phyloP scores from a whole-genome alignment of 2,329 filamentous ascomycete genomes.

The Bertia moriformis region DNA sequence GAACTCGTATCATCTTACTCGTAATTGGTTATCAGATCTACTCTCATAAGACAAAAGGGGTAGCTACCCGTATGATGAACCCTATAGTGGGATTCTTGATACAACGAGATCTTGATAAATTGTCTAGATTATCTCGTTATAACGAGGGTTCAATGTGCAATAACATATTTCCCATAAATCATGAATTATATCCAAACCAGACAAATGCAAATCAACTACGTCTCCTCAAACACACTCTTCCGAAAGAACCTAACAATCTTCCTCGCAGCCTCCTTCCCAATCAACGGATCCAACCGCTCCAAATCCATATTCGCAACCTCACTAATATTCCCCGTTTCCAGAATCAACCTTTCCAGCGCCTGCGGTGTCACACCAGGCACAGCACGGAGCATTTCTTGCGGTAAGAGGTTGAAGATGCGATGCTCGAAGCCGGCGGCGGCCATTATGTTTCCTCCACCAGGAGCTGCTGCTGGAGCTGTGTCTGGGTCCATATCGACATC shows the following conservation, averaged over 20 bases:
- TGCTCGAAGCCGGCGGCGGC: conserved; percentile 11
- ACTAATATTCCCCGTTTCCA: conserved; percentile 60
- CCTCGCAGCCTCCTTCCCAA: conserved; percentile 65
- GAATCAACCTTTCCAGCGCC: conserved; percentile 57
- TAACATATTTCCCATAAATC: not conserved
- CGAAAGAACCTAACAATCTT: conserved; percentile 68
- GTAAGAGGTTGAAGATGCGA: conserved; percentile 66
- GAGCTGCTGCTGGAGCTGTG: conserved; percentile 9
- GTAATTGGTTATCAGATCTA: no score
- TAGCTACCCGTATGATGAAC: no score
- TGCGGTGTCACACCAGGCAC: conserved; percentile 75
- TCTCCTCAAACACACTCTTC: not conserved
- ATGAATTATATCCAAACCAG: no score
- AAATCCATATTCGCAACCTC: conserved; percentile 79
- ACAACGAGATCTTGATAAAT: no score
- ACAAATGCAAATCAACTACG: no score
- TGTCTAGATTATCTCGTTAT: no score
- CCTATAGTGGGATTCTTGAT: no score
- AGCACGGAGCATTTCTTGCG: conserved; percentile 76
- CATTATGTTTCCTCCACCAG: not conserved
- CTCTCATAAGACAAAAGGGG: no score
- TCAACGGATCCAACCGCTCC: conserved; percentile 54
- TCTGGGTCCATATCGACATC: conserved; percentile 46
- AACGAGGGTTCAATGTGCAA: no score
- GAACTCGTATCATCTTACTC: no score